Percentiles rank a stretch among this genome's conserved stretches.
phyloP scores from a whole-genome alignment of 192 early-diverging fungal genomes.

The Gigaspora rosea region DNA sequence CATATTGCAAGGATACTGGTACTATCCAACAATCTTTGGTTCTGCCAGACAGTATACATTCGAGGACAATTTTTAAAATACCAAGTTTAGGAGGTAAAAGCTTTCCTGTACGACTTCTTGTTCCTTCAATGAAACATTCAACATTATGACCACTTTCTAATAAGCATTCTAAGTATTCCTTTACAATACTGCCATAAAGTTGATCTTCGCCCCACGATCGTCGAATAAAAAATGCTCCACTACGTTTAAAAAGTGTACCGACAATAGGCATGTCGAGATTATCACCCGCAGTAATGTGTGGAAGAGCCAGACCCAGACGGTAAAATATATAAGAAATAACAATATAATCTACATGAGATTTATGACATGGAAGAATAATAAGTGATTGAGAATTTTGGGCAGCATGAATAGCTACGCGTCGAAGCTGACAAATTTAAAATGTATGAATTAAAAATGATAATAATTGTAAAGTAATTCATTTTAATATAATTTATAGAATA shows the following conservation, averaged over 20 bases:
- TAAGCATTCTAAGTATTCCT: constrained; percentile 74
- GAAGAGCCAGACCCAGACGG: constrained; percentile 73
- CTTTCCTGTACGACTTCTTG: constrained; percentile 79
- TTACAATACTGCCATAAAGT: constrained; percentile 70
- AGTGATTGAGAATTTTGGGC: constrained; percentile 70
- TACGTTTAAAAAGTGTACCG: constrained; percentile 62
- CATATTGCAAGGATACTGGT: constrained; percentile 82
- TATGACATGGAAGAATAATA: constrained; percentile 80
- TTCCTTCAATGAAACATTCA: constrained; percentile 85
- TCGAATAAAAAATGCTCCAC: constrained; percentile 81
- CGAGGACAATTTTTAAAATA: constrained; percentile 79
- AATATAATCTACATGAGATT: constrained; percentile 86
- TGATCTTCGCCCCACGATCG: constrained; percentile 76
- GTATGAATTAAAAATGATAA: neutral
- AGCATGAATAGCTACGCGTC: constrained; percentile 56
- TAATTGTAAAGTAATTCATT: neutral
- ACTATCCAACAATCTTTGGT: constrained; percentile 73
- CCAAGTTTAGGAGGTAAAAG: constrained; percentile 79
- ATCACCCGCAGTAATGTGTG: constrained; percentile 84
- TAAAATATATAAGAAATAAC: constrained; percentile 81
- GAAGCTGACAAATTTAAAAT: constrained; percentile 40
- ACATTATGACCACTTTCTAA: constrained; percentile 76
- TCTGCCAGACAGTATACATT: constrained; percentile 62
- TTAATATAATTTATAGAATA: too few relatives aligned
- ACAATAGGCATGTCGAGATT: constrained; percentile 81